Evolutionary conservation across 305 asterid species (phyloP).

Genomic region (Salvia sclarea): DNA sequence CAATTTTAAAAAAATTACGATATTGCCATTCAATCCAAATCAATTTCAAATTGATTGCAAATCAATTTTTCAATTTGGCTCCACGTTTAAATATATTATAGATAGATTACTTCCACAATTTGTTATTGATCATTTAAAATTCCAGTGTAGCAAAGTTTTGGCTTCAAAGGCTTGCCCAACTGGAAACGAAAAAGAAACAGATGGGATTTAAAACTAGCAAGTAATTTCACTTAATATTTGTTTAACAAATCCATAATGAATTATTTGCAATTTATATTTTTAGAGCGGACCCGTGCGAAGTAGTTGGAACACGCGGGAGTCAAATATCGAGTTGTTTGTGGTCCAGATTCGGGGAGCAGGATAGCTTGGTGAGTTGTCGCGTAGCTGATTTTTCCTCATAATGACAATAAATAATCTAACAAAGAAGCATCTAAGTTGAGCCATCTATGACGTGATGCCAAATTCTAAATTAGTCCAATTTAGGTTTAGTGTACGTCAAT

Average conservation of each 20-base stretch:
- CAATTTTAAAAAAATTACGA: no score
- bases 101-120: no score
- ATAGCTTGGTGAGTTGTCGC: background rate
- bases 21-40: no score
- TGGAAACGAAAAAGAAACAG: background rate
- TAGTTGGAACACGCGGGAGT: background rate
- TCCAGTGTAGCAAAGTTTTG: no score
- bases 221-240: no score
- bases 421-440: background rate
- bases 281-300: background rate
- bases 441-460: background rate
- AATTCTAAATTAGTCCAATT: background rate
- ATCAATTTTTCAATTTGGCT: no score
- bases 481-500: background rate
- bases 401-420: background rate
- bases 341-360: background rate
- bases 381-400: background rate
- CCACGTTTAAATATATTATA: no score
- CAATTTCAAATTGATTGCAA: no score
- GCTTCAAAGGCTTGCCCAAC: background rate
- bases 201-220: no score
- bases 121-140: no score
- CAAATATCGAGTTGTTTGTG: background rate
- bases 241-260: no score
- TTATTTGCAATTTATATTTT: no score